Conservation (phyloP, 352 stramenopile genomes). For the Globisporangium alternatum region DNA sequence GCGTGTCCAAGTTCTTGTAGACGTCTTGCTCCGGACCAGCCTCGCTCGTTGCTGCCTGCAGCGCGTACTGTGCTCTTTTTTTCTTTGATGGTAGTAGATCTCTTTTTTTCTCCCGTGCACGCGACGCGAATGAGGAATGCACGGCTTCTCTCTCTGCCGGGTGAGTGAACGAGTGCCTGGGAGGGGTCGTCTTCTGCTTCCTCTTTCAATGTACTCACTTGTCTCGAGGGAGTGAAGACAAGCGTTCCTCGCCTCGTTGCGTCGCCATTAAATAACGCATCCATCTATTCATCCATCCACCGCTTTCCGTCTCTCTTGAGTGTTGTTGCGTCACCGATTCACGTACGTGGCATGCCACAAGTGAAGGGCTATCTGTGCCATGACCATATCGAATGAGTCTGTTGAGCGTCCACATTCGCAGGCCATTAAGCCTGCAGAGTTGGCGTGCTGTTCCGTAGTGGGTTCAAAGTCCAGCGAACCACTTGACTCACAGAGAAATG, state of each 20-base stretch:
- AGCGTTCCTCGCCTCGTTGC: neutral
- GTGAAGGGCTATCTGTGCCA: too few species aligned
- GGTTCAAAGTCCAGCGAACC: neutral
- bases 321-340: neutral
- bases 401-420: neutral
- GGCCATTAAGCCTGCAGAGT: neutral
- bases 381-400: neutral
- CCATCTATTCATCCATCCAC: constrained; percentile 8
- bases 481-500: neutral
- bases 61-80: neutral
- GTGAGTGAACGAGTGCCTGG: neutral
- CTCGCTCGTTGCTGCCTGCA: neutral
- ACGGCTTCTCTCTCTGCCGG: neutral
- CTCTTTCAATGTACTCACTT: neutral
- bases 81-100: constrained; percentile 22
- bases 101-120: constrained; percentile 6
- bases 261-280: constrained; percentile 8
- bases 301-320: neutral
- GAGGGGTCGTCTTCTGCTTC: neutral
- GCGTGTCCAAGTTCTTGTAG: constrained; percentile 89
- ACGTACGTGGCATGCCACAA: neutral
- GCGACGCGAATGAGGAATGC: constrained; percentile 10
- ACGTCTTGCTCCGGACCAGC: constrained; percentile 13
- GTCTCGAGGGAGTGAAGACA: neutral
- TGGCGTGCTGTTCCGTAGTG: neutral